Conservation (phyloP, 1,139 yeast genomes). For the Pichia kudriavzevii region DNA sequence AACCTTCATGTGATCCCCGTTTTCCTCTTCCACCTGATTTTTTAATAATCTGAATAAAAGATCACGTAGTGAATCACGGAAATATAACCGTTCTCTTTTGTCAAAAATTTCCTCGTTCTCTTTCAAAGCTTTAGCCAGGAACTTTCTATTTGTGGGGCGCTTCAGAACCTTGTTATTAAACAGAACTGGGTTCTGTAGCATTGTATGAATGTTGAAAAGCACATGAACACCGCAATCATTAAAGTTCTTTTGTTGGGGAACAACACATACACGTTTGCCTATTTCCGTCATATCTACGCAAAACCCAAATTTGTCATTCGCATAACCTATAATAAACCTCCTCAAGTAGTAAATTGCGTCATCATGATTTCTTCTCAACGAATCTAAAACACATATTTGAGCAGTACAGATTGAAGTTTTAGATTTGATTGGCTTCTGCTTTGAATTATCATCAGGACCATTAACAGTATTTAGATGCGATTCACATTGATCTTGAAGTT, state of each 20-base stretch:
- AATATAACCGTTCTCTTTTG: conserved; percentile 29
- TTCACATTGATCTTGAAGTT: too few relatives aligned
- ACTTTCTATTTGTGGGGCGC: conserved; percentile 19
- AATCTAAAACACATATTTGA: conserved; percentile 69
- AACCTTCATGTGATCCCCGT: conserved; percentile 32
- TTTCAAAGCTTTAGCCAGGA: background rate
- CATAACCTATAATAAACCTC: conserved; percentile 60
- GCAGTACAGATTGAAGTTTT: conserved; percentile 28
- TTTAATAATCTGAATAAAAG: conserved; percentile 30
- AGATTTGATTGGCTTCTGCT: background rate
- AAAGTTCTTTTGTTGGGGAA: conserved; percentile 81
- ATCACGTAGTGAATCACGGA: conserved; percentile 33
- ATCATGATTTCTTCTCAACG: conserved; percentile 55
- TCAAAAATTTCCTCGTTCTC: conserved; percentile 27
- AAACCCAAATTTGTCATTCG: conserved; percentile 52
- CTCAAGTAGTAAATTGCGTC: conserved; percentile 50
- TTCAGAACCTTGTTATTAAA: conserved; percentile 19
- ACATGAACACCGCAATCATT: conserved; percentile 96
- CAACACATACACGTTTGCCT: conserved; percentile 42
- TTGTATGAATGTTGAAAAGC: conserved; percentile 65
- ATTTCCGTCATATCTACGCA: conserved; percentile 40
- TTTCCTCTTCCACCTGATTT: conserved; percentile 30
- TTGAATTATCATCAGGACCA: background rate
- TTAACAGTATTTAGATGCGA: too few relatives aligned
- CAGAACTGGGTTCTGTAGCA: conserved; percentile 29